Evolutionary conservation across 106 monocot genomes (phyloP), one percentile per base, ranked within the genome.

Genomic region (Dactylorhiza incarnata): DNA sequence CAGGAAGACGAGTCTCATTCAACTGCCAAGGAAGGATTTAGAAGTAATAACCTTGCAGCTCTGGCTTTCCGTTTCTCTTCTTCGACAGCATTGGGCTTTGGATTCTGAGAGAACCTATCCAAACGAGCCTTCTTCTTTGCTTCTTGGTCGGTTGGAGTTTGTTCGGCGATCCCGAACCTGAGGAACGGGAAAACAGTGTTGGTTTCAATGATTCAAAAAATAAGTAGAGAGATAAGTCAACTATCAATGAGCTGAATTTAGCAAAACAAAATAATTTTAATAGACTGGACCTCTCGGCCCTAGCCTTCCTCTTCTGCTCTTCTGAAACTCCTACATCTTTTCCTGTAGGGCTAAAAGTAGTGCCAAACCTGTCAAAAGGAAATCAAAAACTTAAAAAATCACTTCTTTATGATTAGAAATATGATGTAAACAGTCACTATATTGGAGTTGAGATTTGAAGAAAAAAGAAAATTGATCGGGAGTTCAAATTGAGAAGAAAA

Each of bases 41-140:
- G 61, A 9, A 62, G 7, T 24, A 54, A 52, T 49, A 13, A 89
- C 89, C 89, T 87, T 7, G 80, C 65, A 25, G 90, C 83, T 79
- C 90, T 87, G 54, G 87, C 90, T 76, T 91, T 85, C 45, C 85
- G 78, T 77, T 87, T 91, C 51, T 91, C 90, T 85, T 87, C 87
- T 83, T 91, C 90, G 14, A 47, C 9, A 59, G 26, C 50, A 68
- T 79, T 55, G 48, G 51, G 43, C 70, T 79, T 83, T 13, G 76
- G 49, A 26, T 73, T 79, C 37, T 62, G 22, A 59, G 79, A 59
- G 82, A 91, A 87, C 67, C 85, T 83, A 48, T 67, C 83, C 54
- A 83, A 45, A 51, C 90, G 83, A 13, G 87, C 87, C 76, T 91
- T 91, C 81, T 90, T 90, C 54, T 91, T 91, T 11, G 76, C 78